Base-by-base conservation (phyloP, 139 green algal genomes). In the Diplosphaera chodatii region DNA sequence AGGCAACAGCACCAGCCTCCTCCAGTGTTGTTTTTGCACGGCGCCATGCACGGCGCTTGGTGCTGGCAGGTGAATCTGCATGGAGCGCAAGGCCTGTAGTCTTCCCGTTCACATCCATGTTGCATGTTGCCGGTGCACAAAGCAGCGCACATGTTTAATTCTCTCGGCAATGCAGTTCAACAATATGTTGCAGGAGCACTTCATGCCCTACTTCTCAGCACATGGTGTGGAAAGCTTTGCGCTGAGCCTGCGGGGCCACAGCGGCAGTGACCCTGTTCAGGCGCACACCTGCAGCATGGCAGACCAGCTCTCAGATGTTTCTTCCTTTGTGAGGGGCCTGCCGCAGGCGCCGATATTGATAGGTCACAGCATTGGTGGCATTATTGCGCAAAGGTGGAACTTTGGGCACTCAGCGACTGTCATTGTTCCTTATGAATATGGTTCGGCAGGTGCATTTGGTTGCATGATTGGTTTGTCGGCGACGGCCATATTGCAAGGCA, bases 41-140 rank as follows among this genome's bases (percentile, higher is more conserved):
- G 92, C 25, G 88, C 80, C 27, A 94, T 90, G 72, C 92, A 97
- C 65, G 91, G 84, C 25, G 91, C 91, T 4, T 97, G 92, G 92
- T 97, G 92, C 78, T 97, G 83, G 82, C 34, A 66, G 70, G 70
- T 75, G 22, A 16, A 10, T 29, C 8, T 65, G 10, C 56, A 65
- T 13, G n/a, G 27, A 10, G n/a, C 5, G 56, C 8, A 6, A 29
- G 5, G 25, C 56, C 8, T 30, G 5, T 13, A 29, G 5, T 30
- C 8, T 30, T n/a, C n/a, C n/a, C n/a, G n/a, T n/a, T n/a, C n/a
- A n/a, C n/a, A n/a, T n/a, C 13, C 37, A 30, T 32, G 59, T 66
- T 66, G 59, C 59, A 30, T 30, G n/a, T n/a, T n/a, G n/a, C n/a
- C n/a, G n/a, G n/a, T n/a, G n/a, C n/a, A n/a, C n/a, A n/a, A n/a